These are phyloP conservation scores for Populus alba DNA, from an alignment of 345 rosid species.

Conservation along the genomic window DNA sequence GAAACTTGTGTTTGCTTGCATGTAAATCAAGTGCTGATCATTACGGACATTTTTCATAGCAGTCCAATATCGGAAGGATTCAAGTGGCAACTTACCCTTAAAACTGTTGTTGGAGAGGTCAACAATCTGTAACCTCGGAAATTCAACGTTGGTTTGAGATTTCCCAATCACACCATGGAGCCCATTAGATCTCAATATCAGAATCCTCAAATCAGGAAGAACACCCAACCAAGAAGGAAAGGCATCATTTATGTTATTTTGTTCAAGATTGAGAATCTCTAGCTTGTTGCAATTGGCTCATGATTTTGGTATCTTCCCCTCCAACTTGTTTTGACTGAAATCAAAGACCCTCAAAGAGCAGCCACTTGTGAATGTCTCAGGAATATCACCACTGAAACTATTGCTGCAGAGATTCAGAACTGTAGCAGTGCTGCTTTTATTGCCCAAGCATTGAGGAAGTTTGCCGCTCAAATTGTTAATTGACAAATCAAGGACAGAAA, in stretches of 20 bases:
- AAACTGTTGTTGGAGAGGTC: no score
- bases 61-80: no score
- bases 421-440: not conserved
- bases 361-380: not conserved
- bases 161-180: no score
- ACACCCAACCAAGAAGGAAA: not conserved
- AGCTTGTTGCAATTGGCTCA: not conserved
- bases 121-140: no score
- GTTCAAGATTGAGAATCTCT: not conserved
- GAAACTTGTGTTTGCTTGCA: not conserved
- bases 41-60: no score
- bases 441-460: constrained; percentile 1
- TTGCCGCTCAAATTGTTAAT: constrained; percentile 8
- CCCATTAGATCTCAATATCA: no score
- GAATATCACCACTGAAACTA: not conserved
- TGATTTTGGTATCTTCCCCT: not conserved
- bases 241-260: not conserved
- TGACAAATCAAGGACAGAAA: not conserved
- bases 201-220: no score
- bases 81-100: no score
- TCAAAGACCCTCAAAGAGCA: not conserved
- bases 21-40: not conserved
- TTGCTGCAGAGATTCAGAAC: not conserved
- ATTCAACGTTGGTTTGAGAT: no score
- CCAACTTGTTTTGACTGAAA: not conserved